These are phyloP conservation scores for Margaritispora aquatica DNA, from an alignment of 495 filamentous ascomycete genomes.

Conservation along the genomic window DNA sequence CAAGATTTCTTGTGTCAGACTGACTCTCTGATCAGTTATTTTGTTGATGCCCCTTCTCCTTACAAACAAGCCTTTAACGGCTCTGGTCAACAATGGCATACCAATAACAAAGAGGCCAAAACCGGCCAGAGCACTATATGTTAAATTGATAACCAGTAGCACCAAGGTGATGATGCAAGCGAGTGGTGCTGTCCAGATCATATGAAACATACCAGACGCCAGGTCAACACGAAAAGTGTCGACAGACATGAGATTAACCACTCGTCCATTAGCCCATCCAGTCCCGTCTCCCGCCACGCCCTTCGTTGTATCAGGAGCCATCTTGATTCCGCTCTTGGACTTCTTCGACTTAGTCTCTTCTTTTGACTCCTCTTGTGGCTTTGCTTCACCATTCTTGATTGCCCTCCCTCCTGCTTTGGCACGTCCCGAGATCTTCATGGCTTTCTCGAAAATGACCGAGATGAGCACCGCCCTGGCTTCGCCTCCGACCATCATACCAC, in stretches of 20 bases:
- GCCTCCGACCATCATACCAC: constrained; percentile 73
- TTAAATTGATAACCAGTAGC: constrained; percentile 76
- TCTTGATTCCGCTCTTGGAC: constrained; percentile 34
- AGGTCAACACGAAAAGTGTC: constrained; percentile 88
- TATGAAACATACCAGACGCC: constrained; percentile 80
- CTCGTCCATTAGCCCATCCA: constrained; percentile 86
- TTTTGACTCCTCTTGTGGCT: constrained; percentile 24
- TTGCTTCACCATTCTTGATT: constrained; percentile 36
- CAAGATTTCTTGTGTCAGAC: constrained; percentile 87
- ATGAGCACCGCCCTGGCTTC: constrained; percentile 71
- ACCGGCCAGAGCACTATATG: constrained; percentile 81
- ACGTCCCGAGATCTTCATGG: constrained; percentile 72
- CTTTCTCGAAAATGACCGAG: constrained; percentile 71
- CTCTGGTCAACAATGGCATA: constrained; percentile 65
- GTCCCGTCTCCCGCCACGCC: constrained; percentile 57
- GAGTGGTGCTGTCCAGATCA: constrained; percentile 81
- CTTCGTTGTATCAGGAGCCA: constrained; percentile 30
- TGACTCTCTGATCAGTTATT: constrained; percentile 85
- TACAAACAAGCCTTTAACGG: constrained; percentile 63
- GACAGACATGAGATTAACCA: constrained; percentile 88
- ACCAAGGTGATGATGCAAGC: constrained; percentile 69
- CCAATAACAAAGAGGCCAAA: constrained; percentile 76
- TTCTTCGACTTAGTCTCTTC: constrained; percentile 26
- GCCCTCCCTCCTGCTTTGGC: constrained; percentile 59
- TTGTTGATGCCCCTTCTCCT: constrained; percentile 78